phyloP scores from a whole-genome alignment of 208 protist genomes.

The Acanthamoeba quina region DNA sequence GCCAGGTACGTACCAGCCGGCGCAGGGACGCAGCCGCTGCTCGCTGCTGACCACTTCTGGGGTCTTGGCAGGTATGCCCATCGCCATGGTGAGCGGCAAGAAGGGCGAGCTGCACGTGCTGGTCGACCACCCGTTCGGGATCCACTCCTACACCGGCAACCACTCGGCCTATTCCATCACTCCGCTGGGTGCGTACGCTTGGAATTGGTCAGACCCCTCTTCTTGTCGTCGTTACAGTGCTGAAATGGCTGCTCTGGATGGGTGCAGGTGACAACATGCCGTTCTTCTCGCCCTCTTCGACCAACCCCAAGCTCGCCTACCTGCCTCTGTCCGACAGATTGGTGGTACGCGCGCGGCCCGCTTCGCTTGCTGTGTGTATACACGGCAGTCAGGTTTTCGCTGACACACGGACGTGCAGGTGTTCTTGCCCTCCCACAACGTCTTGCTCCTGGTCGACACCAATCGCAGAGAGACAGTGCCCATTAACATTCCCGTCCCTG shows the following conservation, averaged over 20 bases:
- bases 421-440: slow-evolving; percentile 59
- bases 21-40: background rate
- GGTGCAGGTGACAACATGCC: slow-evolving; percentile 56
- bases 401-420: background rate
- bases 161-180: slow-evolving; percentile 17
- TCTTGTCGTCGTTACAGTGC: background rate
- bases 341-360: background rate
- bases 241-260: background rate
- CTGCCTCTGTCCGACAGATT: slow-evolving; percentile 27
- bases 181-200: slow-evolving; percentile 2
- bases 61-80: slow-evolving; percentile 9
- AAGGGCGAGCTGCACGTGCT: slow-evolving; percentile 48
- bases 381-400: background rate
- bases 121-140: slow-evolving; percentile 69
- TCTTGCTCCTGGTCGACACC: slow-evolving; percentile 57
- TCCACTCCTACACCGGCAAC: slow-evolving; percentile 65
- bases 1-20: background rate
- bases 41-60: background rate
- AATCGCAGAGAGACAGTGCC: slow-evolving; percentile 30
- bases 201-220: too few relatives aligned
- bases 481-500: slow-evolving; percentile 60
- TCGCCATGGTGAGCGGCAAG: slow-evolving; percentile 21
- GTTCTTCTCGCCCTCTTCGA: slow-evolving; percentile 62
- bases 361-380: background rate
- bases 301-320: slow-evolving; percentile 33